Base-by-base conservation (phyloP, 768 basidiomycete genomes). In the Hypholoma sublateritium region DNA sequence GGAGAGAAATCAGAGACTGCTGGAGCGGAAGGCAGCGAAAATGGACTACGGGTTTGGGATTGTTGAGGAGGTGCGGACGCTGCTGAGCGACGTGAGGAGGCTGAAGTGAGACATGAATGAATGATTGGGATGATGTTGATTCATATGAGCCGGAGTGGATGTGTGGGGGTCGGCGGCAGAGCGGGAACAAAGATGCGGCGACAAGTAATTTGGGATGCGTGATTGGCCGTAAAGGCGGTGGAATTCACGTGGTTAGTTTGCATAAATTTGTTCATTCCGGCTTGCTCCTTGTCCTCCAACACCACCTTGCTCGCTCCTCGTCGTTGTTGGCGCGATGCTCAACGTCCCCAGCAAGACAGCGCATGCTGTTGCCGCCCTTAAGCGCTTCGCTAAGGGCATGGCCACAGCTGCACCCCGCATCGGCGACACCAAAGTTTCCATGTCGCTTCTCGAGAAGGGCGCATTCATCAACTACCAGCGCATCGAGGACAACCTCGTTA, bases 401-500 rank as follows among this genome's bases (percentile, higher is more conserved):
- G 92, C 93, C 69, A 93, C 91, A 65, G 87, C 80, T 68, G 79
- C 84, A 5, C 80, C 86, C 45, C 80, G 89, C 65, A 95, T 95
- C 64, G 92, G 92, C 57, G 91, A 93, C 71, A 93, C 88, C 58
- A 92, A 93, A 76, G 93, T 95, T 55, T 75, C 89, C 63, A 93
- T 94, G 91, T 92, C 90, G 37, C 78, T 88, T 62, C 83, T 93
- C 61, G 92, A 94, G 73, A 85, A 87, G 69, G 84, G 80, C 64
- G 86, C 84, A 43, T 93, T 84, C 70, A 93, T 95, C 74, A 95
- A 95, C 84, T 94, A 95, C 74, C 93, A 95, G 76, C 89, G 95
- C 57, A 98, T 98, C 71, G 95, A 98, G 79, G 95, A 98, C 74
- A 98, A 95, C 80, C 89, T 98, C 60, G 86, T 82, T 62, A 72